Evolutionary conservation across 495 filamentous ascomycete species (phyloP).

Genomic region (Penicillium longicatenatum): DNA sequence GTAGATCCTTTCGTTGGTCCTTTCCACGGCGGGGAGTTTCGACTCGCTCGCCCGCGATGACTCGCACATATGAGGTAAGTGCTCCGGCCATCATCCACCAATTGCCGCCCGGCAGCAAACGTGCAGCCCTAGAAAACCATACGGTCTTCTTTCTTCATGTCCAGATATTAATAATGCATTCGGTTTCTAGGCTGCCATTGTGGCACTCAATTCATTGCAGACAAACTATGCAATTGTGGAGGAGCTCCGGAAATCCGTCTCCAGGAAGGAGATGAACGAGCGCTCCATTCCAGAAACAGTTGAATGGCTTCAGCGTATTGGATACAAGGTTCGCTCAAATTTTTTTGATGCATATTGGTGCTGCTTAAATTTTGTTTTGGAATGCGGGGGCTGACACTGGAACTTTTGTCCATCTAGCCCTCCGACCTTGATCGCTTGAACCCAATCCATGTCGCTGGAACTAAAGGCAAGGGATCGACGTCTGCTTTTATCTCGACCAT

Average conservation of each 20-base stretch:
- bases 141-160: not conserved
- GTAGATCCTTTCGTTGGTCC: conserved; percentile 21
- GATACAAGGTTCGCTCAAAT: conserved; percentile 66
- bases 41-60: conserved; percentile 35
- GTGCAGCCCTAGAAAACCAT: not conserved
- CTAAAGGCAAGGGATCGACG: conserved; percentile 83
- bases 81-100: not conserved
- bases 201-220: conserved; percentile 86
- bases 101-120: not conserved
- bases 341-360: not conserved
- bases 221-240: conserved; percentile 81
- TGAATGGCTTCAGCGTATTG: conserved; percentile 73
- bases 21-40: conserved; percentile 33
- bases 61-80: conserved; percentile 49
- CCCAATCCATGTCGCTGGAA: conserved; percentile 82
- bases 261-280: conserved; percentile 66
- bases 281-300: conserved; percentile 73
- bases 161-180: conserved; percentile 8
- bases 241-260: conserved; percentile 60
- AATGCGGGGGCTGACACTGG: conserved; percentile 14
- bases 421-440: conserved; percentile 76
- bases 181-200: conserved; percentile 66
- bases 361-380: not conserved
- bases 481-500: conserved; percentile 57
- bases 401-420: conserved; percentile 45